A percentile compares a stretch with the other conserved stretches of the same genome.
Conservation (phyloP, 2,329 filamentous ascomycete species). For the Neopestalotiopsis clavispora region DNA sequence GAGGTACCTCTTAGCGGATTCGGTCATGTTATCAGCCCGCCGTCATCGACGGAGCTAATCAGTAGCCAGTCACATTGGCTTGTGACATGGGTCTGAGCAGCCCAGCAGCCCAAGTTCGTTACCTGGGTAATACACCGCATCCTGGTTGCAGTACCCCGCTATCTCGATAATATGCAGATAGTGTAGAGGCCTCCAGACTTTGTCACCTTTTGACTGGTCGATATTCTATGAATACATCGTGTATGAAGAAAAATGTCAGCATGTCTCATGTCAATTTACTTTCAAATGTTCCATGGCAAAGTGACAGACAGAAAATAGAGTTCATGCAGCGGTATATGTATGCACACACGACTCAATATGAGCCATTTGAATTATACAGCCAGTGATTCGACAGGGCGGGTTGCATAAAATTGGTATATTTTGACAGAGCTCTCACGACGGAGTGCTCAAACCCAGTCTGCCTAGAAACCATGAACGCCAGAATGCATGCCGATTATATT, state of each 20-base stretch:
- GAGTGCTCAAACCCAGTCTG: not conserved
- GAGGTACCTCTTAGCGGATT: constrained; percentile 10
- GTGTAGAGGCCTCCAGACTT: not conserved
- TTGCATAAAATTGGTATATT: constrained; percentile 6
- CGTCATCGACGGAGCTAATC: constrained; percentile 13
- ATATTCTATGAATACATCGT: too few relatives aligned
- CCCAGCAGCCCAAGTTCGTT: not conserved
- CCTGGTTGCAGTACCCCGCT: not conserved
- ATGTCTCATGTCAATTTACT: too few relatives aligned
- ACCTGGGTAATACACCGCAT: not conserved
- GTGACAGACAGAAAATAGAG: not conserved
- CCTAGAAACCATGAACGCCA: constrained; percentile 7
- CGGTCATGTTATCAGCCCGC: constrained; percentile 16
- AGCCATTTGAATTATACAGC: not conserved
- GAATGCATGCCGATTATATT: constrained; percentile 2
- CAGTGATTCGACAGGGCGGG: not conserved
- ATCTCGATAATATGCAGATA: not conserved
- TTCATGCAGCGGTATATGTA: not conserved
- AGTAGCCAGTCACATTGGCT: not conserved
- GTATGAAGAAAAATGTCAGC: too few relatives aligned
- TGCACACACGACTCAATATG: not conserved
- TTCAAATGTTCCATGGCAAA: too few relatives aligned
- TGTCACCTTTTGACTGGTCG: too few relatives aligned
- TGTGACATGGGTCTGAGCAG: not conserved
- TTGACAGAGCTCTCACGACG: not conserved